phyloP scores from a whole-genome alignment of 108 stramenopile genomes.

The Aurantiochytrium sp. region DNA sequence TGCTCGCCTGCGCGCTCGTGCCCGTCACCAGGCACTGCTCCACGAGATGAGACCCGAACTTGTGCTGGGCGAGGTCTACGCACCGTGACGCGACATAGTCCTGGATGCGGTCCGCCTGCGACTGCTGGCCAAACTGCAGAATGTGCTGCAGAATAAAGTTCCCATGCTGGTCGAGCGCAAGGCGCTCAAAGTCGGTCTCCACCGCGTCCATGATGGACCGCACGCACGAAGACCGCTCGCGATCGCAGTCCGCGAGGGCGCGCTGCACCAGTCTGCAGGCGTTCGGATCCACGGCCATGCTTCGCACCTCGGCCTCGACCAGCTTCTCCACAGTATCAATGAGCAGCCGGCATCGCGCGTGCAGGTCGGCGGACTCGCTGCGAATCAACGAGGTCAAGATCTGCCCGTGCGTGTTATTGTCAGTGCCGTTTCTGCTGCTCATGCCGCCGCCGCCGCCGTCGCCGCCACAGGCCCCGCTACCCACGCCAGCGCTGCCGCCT shows the following conservation, averaged over 20 bases:
- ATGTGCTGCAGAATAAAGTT: constrained; percentile 27
- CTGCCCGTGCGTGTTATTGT: not conserved
- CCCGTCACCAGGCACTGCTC: not conserved
- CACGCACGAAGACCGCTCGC: not conserved
- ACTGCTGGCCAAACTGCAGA: constrained; percentile 1
- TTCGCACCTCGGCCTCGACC: not conserved
- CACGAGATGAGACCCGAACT: constrained; percentile 11
- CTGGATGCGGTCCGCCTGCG: constrained; percentile 8
- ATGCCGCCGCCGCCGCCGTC: too few species aligned
- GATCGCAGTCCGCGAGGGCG: not conserved
- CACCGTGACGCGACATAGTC: not conserved
- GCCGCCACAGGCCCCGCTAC: too few species aligned
- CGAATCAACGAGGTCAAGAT: not conserved
- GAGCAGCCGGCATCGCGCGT: not conserved
- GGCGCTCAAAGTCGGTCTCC: not conserved
- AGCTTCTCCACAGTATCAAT: not conserved
- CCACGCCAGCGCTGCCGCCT: too few species aligned
- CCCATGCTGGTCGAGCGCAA: constrained; percentile 1
- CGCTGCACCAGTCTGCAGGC: constrained; percentile 12
- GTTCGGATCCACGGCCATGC: not conserved
- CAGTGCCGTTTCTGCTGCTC: not conserved
- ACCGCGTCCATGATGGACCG: not conserved
- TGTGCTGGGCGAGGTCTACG: constrained; percentile 6
- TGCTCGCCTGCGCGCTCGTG: not conserved
- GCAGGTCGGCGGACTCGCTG: not conserved